Base-by-base conservation (phyloP, 192 early-diverging fungal genomes). In the Spizellomyces punctatus region DNA sequence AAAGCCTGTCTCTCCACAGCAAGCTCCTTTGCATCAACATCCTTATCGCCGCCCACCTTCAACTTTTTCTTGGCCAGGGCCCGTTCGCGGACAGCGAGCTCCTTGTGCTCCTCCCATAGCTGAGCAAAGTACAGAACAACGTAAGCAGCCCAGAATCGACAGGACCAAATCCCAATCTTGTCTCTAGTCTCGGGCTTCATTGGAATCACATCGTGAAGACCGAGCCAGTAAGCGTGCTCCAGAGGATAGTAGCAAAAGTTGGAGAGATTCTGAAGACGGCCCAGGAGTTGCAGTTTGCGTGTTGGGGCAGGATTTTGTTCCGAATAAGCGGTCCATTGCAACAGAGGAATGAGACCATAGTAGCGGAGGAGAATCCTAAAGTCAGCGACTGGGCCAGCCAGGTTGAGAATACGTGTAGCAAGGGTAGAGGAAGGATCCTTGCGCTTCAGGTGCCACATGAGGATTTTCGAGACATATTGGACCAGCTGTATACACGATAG, bases 211-310 rank as follows among this genome's bases (percentile, higher is more conserved):
- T 92, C 84, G 71, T 99, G 94, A 22, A 89, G 84, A 7, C 87
- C 93, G 59, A 99, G 84, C 93, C 94, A 99, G 86, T 95, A 99
- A 46, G 88, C 83, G 77, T 99, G 96, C 76, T 99, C 96, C 42
- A 99, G 85, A 27, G 96, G 96, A 70, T 99, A 99, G 84, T 99
- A 99, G 75, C 85, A 77, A 46, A 95, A 71, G 58, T 93, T 92
- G 64, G 82, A 79, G 58, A 93, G 77, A 70, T 99, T 99, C 80
- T 96, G 93, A n/a, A 92, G 71, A 21, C 96, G 91, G 75, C 89
- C 90, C 5, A 97, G 78, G 63, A 86, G 72, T 19, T 91, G 82
- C 43, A 91, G 78, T 5, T 83, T 64, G 10, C 81, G 79, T 3
- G 90, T 88, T 46, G 89, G 78, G 9, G 92, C 81, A 49, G 91